Evolutionary conservation across 2,329 filamentous ascomycete species (phyloP).

Genomic region (Helicocarpus griseus): DNA sequence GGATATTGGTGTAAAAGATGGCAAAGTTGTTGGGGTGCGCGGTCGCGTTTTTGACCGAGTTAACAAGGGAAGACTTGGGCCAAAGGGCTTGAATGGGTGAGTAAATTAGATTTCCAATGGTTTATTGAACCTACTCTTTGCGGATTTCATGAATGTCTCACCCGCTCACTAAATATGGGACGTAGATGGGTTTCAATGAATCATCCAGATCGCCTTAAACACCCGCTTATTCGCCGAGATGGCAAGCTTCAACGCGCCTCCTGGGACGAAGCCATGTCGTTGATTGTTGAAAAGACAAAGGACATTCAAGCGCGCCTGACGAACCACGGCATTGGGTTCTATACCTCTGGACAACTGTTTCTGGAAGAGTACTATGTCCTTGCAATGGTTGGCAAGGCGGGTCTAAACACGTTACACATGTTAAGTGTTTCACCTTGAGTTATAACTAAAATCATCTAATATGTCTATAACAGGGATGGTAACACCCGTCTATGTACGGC

Average conservation of each 20-base stretch:
- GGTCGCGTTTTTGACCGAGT: constrained; percentile 24
- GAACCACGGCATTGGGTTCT: constrained; percentile 31
- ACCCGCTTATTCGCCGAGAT: constrained; percentile 26
- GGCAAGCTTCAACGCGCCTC: constrained; percentile 25
- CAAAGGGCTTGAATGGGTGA: constrained; percentile 27
- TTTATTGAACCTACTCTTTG: neutral
- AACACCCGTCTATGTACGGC: constrained; percentile 33
- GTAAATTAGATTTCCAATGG: neutral
- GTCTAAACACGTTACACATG: constrained; percentile 30
- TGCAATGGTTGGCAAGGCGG: constrained; percentile 30
- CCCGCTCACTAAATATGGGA: neutral
- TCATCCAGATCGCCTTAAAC: constrained; percentile 22
- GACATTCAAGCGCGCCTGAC: constrained; percentile 23
- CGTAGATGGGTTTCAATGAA: constrained; percentile 22
- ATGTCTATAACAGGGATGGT: constrained; percentile 23
- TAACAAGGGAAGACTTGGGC: constrained; percentile 27
- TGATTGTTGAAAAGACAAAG: constrained; percentile 24
- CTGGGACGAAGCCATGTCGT: constrained; percentile 31
- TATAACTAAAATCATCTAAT: neutral
- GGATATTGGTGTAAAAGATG: constrained; percentile 28
- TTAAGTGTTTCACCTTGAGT: constrained; percentile 9
- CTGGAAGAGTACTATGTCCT: constrained; percentile 33
- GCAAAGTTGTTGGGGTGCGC: constrained; percentile 29
- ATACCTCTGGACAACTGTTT: constrained; percentile 30
- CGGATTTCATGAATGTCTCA: neutral